Conservation (phyloP, 345 rosid genomes). For the Aquilaria yunnanensis region DNA sequence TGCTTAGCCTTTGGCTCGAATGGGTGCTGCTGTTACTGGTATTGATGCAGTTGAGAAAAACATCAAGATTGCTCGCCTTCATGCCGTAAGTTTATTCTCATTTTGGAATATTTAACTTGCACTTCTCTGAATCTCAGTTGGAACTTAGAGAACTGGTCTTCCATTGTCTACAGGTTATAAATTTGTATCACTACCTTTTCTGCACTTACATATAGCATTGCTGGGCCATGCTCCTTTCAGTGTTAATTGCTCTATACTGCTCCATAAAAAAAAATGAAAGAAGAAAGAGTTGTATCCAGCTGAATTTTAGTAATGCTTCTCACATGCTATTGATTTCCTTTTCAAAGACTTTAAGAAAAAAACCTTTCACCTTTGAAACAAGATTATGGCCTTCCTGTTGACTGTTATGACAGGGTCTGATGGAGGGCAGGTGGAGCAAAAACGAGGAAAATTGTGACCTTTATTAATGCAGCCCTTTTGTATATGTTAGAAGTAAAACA, state of each 20-base stretch:
- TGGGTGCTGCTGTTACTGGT: slow-evolving; percentile 96
- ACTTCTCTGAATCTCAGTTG: background rate
- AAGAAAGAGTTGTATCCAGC: no score
- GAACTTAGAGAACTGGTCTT: background rate
- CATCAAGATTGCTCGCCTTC: slow-evolving; percentile 81
- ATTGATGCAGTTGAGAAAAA: slow-evolving; percentile 93
- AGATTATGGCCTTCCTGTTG: no score
- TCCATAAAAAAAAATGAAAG: no score
- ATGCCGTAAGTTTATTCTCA: slow-evolving; percentile 57
- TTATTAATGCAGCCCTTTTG: no score
- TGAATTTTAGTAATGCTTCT: no score
- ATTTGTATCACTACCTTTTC: background rate
- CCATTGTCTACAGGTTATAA: background rate
- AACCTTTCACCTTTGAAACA: no score
- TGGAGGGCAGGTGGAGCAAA: no score
- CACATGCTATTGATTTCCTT: no score
- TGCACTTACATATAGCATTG: background rate
- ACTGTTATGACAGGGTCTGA: no score
- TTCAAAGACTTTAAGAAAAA: no score
- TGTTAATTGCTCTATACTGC: background rate
- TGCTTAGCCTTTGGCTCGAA: slow-evolving; percentile 88
- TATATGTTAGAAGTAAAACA: no score
- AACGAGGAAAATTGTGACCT: no score
- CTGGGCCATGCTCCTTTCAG: background rate
- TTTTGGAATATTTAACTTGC: slow-evolving; percentile 3